Evolutionary conservation across 768 basidiomycete genomes (phyloP), one percentile per base, ranked within the genome.

Genomic region (Panaeolus papilionaceus): DNA sequence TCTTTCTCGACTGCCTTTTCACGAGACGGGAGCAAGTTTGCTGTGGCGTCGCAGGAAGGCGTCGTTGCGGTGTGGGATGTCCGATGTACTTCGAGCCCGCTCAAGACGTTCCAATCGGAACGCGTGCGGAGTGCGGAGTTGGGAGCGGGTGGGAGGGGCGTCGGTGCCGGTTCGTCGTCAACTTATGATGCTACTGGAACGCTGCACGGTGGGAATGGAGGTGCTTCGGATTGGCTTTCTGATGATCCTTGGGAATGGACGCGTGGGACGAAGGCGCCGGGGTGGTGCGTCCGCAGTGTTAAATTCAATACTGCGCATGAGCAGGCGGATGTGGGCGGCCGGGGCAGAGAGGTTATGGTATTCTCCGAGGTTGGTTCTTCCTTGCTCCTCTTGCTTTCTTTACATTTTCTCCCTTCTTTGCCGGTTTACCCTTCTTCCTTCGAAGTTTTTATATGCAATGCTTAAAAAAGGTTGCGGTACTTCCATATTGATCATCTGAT

Each of bases 1-100:
- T 90, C 91, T 9, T 95, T 95, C 78, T 90, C 89, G 18, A 91
- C 92, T 0, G 86, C 93, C 2, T 96, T 93, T 80, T 92, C 89
- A 4, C 78, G 86, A 0, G 89, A 92, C 69, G 92, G 92, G 2
- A 82, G 83, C 45, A 93, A 93, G 73, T 95, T 93, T 72, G 92
- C 92, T 0, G 92, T 95, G 3, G 92, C 91, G 11, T 90, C 90
- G 37, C 94, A 95, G 73, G 92, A 93, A 72, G 92, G 92, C 8
- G 83, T 89, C 14, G 88, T 94, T 3, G 91, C 87, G 0, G 89
- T 94, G 9, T 94, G 92, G 92, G 92, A 94, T 75, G 92, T 93
- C 51, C 83, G 93, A 70, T 64, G 45, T 23, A 92, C 89, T 67
- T 83, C 87, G 39, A 88, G 87, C 72, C 90, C 90, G 10, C 73